Conservation (phyloP, 2,329 filamentous ascomycete species). For the Alternaria sp. region DNA sequence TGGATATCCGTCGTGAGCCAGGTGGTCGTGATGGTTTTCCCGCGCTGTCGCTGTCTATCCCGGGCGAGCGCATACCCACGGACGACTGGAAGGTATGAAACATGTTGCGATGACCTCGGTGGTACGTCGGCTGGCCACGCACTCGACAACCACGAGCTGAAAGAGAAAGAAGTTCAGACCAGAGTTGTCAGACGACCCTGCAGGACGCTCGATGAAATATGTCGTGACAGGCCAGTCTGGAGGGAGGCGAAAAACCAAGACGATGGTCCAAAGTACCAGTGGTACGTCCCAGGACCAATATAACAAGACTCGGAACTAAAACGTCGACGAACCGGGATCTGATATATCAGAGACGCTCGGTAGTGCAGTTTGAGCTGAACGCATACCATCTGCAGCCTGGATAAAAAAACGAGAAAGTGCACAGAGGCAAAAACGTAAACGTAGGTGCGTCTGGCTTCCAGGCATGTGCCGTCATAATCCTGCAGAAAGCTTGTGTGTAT, state of each 20-base stretch:
- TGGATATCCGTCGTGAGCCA: slow-evolving; percentile 54
- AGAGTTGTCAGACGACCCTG: slow-evolving; percentile 12
- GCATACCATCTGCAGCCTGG: slow-evolving; percentile 27
- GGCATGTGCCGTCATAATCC: slow-evolving; percentile 15
- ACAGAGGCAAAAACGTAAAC: slow-evolving; percentile 10
- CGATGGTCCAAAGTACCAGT: slow-evolving; percentile 15
- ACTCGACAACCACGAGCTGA: slow-evolving; percentile 1
- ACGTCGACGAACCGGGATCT: slow-evolving; percentile 14
- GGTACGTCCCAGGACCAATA: slow-evolving; percentile 19
- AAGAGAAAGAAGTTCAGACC: slow-evolving; percentile 5
- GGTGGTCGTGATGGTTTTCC: slow-evolving; percentile 46
- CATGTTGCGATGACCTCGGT: slow-evolving; percentile 37
- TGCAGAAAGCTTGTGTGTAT: slow-evolving; percentile 10
- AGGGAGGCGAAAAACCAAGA: slow-evolving; percentile 11
- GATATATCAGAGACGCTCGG: slow-evolving; percentile 26
- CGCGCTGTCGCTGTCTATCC: slow-evolving; percentile 41
- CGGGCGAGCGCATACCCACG: slow-evolving; percentile 39
- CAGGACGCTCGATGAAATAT: slow-evolving; percentile 11
- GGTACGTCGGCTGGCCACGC: neutral
- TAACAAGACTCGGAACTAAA: slow-evolving; percentile 13
- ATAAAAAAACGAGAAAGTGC: slow-evolving; percentile 12
- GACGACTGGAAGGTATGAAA: slow-evolving; percentile 55
- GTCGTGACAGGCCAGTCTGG: slow-evolving; percentile 5
- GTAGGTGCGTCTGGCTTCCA: slow-evolving; percentile 8
- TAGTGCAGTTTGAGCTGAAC: slow-evolving; percentile 12